phyloP scores from a whole-genome alignment of 768 basidiomycete species.

The Suillus ampliporus region DNA sequence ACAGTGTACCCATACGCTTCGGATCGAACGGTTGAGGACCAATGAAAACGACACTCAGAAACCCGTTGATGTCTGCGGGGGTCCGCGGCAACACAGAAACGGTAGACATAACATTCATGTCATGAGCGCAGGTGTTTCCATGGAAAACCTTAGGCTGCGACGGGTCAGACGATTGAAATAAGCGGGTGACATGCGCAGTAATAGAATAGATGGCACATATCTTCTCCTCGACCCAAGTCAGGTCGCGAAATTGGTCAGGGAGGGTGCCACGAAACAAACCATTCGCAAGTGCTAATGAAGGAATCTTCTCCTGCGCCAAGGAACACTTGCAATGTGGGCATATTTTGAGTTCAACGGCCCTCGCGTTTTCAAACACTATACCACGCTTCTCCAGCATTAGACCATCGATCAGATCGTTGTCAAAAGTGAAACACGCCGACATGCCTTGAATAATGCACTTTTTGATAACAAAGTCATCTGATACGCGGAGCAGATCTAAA shows the following conservation, averaged over 20 bases:
- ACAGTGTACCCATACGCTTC: neutral
- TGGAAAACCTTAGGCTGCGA: slow-evolving; percentile 30
- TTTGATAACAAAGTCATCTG: neutral
- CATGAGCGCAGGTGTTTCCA: slow-evolving; percentile 43
- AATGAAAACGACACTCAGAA: slow-evolving; percentile 36
- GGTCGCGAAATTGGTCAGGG: neutral
- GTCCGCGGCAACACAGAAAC: slow-evolving; percentile 31
- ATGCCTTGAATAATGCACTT: slow-evolving; percentile 4
- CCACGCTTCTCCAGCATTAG: neutral
- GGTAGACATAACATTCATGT: slow-evolving; percentile 38
- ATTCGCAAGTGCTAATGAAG: no score
- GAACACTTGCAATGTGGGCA: neutral
- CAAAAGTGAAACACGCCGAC: slow-evolving; percentile 3
- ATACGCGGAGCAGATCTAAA: neutral
- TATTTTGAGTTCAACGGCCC: neutral
- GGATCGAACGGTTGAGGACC: slow-evolving; percentile 26
- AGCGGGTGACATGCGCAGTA: slow-evolving; percentile 33
- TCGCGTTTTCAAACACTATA: neutral
- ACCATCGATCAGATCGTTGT: neutral
- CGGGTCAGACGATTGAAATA: slow-evolving; percentile 32
- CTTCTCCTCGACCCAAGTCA: slow-evolving; percentile 40
- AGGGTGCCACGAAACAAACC: slow-evolving; percentile 1
- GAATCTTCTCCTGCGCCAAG: no score
- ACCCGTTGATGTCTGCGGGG: slow-evolving; percentile 31
- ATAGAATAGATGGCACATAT: slow-evolving; percentile 32